phyloP scores from a whole-genome alignment of 2,329 filamentous ascomycete species.

The Pyrenophora teres region DNA sequence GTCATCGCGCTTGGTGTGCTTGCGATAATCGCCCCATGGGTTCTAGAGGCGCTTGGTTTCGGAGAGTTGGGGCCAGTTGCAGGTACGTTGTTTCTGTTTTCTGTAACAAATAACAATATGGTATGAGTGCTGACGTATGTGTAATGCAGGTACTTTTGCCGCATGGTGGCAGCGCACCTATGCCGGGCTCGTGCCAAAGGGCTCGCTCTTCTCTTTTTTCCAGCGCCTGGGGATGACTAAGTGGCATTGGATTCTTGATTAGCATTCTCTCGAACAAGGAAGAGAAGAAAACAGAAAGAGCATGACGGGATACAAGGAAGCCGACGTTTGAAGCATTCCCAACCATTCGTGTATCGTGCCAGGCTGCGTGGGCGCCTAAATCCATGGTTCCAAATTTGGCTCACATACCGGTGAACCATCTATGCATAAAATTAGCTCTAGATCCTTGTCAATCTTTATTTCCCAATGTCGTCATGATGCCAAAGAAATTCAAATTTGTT shows the following conservation, averaged over 20 bases:
- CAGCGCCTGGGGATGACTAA: constrained; percentile 52
- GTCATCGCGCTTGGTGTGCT: constrained; percentile 41
- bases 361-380: too few relatives aligned
- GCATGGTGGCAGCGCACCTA: constrained; percentile 49
- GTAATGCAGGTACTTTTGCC: constrained; percentile 42
- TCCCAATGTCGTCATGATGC: too few relatives aligned
- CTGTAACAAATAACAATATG: background rate
- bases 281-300: too few relatives aligned
- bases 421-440: too few relatives aligned
- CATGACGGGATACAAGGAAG: too few relatives aligned
- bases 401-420: too few relatives aligned
- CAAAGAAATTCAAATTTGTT: too few relatives aligned
- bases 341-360: too few relatives aligned
- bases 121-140: background rate
- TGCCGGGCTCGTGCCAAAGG: constrained; percentile 47
- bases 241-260: constrained; percentile 19
- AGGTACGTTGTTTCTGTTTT: constrained; percentile 25
- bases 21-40: constrained; percentile 32
- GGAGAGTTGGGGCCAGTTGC: constrained; percentile 36
- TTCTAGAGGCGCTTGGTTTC: constrained; percentile 41
- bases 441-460: too few relatives aligned
- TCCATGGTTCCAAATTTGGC: too few relatives aligned
- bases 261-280: too few relatives aligned
- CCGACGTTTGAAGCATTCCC: too few relatives aligned
- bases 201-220: constrained; percentile 51